Evolutionary conservation across 352 stramenopile species (phyloP).

Genomic region (Globisporangium heterothallicum): DNA sequence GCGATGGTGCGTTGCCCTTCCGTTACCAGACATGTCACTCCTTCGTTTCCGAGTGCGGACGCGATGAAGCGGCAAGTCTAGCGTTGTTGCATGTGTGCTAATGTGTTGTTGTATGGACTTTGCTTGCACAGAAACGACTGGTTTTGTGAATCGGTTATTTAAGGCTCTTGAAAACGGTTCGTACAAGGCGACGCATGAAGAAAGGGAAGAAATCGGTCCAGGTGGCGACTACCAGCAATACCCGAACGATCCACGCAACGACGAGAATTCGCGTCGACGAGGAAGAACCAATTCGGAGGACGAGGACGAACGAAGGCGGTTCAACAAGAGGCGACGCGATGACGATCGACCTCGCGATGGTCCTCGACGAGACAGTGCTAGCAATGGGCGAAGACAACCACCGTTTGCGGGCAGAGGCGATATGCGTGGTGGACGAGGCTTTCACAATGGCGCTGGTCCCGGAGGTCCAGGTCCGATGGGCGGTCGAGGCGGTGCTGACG

Average conservation of each 20-base stretch:
- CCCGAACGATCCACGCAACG: slow-evolving; percentile 14
- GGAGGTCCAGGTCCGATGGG: slow-evolving; percentile 9
- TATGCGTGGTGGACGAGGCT: slow-evolving; percentile 22
- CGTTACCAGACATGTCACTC: too few relatives aligned
- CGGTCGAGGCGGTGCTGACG: slow-evolving; percentile 17
- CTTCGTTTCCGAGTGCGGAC: too few relatives aligned
- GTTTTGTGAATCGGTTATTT: slow-evolving; percentile 73
- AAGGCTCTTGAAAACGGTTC: slow-evolving; percentile 50
- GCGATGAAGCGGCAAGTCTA: too few relatives aligned
- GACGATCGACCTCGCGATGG: slow-evolving; percentile 29
- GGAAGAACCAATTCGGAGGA: slow-evolving; percentile 37
- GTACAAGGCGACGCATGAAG: slow-evolving; percentile 37
- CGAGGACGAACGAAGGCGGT: slow-evolving; percentile 47
- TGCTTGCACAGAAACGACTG: slow-evolving; percentile 43
- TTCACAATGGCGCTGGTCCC: slow-evolving; percentile 7
- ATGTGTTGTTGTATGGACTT: slow-evolving; percentile 2
- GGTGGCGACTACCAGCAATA: slow-evolving; percentile 9
- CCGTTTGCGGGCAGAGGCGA: slow-evolving; percentile 20
- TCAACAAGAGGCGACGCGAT: slow-evolving; percentile 56
- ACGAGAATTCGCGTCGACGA: slow-evolving; percentile 27
- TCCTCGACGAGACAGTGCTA: slow-evolving; percentile 18
- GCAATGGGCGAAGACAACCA: slow-evolving; percentile 11
- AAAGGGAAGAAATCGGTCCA: slow-evolving; percentile 11
- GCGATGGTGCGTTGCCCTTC: slow-evolving; percentile 74
- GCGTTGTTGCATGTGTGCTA: slow-evolving; percentile 4